Conservation (phyloP, 2,329 filamentous ascomycete genomes). For the Colletotrichum echinochloae region DNA sequence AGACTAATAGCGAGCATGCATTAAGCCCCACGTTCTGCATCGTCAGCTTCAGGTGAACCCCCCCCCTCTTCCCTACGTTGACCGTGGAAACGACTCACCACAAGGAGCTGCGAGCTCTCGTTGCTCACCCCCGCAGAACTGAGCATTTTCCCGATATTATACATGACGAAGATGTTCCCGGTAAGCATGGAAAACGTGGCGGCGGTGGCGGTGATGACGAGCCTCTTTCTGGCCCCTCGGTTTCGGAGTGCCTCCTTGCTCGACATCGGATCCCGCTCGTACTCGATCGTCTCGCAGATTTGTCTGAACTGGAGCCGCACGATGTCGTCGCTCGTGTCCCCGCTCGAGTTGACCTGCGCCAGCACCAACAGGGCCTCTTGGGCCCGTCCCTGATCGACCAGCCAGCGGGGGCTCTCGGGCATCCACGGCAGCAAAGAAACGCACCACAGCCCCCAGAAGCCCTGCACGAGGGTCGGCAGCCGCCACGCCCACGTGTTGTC, state of each 20-base stretch:
- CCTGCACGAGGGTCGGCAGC: constrained; percentile 7
- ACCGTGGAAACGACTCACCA: background rate
- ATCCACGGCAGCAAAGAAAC: constrained; percentile 1
- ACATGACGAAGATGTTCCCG: constrained; percentile 13
- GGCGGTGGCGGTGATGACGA: background rate
- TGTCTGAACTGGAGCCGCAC: constrained; percentile 25
- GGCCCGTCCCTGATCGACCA: constrained; percentile 13
- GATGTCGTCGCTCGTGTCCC: constrained; percentile 8
- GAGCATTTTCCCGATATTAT: constrained; percentile 6
- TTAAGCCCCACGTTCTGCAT: constrained; percentile 8
- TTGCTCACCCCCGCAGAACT: background rate
- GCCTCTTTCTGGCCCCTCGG: constrained; percentile 11
- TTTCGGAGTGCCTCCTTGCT: constrained; percentile 3
- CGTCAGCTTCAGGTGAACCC: background rate
- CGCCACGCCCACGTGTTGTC: constrained; percentile 26
- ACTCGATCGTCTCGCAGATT: constrained; percentile 27
- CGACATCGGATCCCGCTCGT: constrained; percentile 13
- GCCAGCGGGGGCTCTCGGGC: constrained; percentile 25
- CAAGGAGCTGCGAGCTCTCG: background rate
- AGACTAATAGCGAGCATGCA: background rate
- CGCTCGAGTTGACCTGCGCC: constrained; percentile 1
- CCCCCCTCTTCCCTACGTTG: too few species aligned
- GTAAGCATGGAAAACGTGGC: constrained; percentile 18
- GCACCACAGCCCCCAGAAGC: constrained; percentile 9
- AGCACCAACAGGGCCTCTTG: constrained; percentile 20